Conservation (phyloP, 352 stramenopile species). For the Phytophthora ramorum region DNA sequence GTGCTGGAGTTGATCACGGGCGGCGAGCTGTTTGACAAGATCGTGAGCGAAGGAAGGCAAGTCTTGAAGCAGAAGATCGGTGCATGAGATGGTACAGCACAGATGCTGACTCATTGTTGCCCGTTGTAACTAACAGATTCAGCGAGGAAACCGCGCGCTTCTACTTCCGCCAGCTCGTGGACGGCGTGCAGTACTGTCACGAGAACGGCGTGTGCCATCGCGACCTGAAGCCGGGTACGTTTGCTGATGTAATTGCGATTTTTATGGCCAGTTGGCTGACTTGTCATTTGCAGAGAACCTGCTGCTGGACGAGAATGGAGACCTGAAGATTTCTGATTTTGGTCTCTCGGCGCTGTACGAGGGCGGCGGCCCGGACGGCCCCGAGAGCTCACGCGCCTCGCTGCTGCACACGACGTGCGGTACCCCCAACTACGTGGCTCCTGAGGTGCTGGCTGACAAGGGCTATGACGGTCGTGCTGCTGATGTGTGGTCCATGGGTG, state of each 20-base stretch:
- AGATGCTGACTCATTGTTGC: conserved; percentile 30
- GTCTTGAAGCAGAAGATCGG: conserved; percentile 13
- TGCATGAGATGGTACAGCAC: conserved; percentile 20
- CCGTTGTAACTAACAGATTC: conserved; percentile 64
- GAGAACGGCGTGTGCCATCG: conserved; percentile 97
- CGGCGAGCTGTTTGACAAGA: conserved; percentile 96
- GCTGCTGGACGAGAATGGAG: conserved; percentile 95
- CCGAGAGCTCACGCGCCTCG: conserved; percentile 87
- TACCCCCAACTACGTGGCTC: conserved; percentile 97
- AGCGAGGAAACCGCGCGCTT: conserved; percentile 97
- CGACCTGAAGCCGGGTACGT: conserved; percentile 94
- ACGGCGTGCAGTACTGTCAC: conserved; percentile 98
- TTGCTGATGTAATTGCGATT: background rate
- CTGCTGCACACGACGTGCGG: conserved; percentile 97
- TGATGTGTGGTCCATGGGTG: conserved; percentile 98
- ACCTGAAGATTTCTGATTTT: conserved; percentile 99
- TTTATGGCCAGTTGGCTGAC: conserved; percentile 5
- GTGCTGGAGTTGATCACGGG: conserved; percentile 93
- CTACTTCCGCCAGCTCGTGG: conserved; percentile 98
- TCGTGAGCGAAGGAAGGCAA: conserved; percentile 92
- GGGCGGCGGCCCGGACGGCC: conserved; percentile 74
- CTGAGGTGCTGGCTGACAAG: conserved; percentile 93
- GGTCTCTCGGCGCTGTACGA: conserved; percentile 95
- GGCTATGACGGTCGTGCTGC: conserved; percentile 94
- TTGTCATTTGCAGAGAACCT: conserved; percentile 88